Base-by-base conservation (phyloP, 179 eudicot genomes). In the Spergularia azorica region DNA sequence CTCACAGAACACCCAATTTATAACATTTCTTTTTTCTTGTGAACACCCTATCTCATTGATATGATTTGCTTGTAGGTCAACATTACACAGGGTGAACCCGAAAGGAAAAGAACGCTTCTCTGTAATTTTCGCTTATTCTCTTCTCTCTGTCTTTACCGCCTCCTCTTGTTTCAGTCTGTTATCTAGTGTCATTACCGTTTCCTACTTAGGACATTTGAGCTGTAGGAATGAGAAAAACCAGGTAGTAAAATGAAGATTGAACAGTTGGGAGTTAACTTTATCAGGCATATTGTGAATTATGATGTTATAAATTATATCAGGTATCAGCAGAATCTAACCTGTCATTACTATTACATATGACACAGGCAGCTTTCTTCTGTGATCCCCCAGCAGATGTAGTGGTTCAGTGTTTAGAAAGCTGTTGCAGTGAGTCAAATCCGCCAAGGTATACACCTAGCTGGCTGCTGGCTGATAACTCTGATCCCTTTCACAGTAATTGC, bases 61-160 rank as follows among this genome's bases (percentile, higher is more conserved):
- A n/a, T 46, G 48, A 43, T 71, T 11, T 54, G 36, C 3, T 54
- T 70, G 81, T 79, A 92, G 97, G 82, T 92, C 97, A 67, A 91
- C 96, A 9, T 74, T 91, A 87, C 97, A 92, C 79, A 85, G 96
- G 73, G 97, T 91, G 64, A 83, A 87, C 67, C 82, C 85, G 63
- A 84, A 81, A 4, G 96, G 92, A 82, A 86, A 81, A 80, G 94
- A 89, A 71, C 92, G 97, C 64, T 91, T 86, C 74, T 92, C 96
- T 66, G 97, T 92, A 86, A 75, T 43, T 64, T 2, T 41, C 46
- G 0, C 39, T 36, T 38, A 3, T 36, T 43, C n/a, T 67, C 56
- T 70, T 17, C 20, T 52, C 5, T 59, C 26, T 36, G 39, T 36
- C 39, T 36, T 36, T 36, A 36, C 39, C 5, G 39, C 39, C 5